Base-by-base conservation (phyloP, 176 grass and related monocot species). In the Bonia amplexicaulis region DNA sequence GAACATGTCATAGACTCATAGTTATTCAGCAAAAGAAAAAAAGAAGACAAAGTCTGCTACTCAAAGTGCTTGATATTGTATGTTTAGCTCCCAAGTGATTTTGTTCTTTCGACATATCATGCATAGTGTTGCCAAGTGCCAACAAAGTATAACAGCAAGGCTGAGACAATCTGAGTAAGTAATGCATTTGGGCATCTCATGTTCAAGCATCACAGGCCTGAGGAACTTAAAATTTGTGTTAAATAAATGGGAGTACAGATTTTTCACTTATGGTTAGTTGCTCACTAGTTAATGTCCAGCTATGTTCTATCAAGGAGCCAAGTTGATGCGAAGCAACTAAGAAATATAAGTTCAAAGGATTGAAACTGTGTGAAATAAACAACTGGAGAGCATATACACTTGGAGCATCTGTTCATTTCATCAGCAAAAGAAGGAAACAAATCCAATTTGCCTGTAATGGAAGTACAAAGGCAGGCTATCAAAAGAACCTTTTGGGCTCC, bases 401-500 rank as follows among this genome's bases (percentile, higher is more conserved):
- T 44, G 46, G 25, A 65, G 13, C 71, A 77, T 65, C 1, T 33
- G 29, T 44, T 82, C 41, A 78, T 66, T 80, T 78, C 26, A 73
- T 35, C 20, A 66, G 17, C 12, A 41, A 26, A 71, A 46, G 22
- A 17, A 67, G 54, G 76, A 81, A 52, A 52, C 3, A 37, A 51
- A 6, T 54, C 14, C 16, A 77, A 40, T 62, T 17, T 35, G 12
- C 15, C 44, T 35, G 26, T 29, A 74, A 71, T 16, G 67, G 17
- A 80, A 69, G 25, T 70, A 85, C 16, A 2, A 80, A 20, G 31
- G 52, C 12, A 31, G 41, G 66, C 14, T 74, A 67, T 61, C 27
- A 55, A 17, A 22, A 52, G 12, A 83, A 98, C 91, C 93, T 92
- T 93, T 93, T 73, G 96, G 91, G 81, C 93, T 98, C 96, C 96